Base-by-base conservation (phyloP, 768 basidiomycete species). In the Lyophyllum semitale region DNA sequence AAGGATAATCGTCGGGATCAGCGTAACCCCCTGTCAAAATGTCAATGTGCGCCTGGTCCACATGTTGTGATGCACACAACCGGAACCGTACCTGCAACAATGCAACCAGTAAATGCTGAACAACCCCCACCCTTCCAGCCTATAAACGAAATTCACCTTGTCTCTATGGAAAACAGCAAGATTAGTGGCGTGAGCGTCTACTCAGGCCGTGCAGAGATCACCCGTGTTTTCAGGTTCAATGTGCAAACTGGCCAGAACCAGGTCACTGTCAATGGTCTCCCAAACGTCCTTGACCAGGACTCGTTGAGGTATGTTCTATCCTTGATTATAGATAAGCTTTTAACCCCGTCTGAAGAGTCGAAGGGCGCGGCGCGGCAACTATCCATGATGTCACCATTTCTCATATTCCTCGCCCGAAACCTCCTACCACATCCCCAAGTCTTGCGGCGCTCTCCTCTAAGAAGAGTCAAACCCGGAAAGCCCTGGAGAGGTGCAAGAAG, bases 141-240 rank as follows among this genome's bases (percentile, higher is more conserved):
- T 11, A 30, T 11, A 11, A 35, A 35, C 33, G 33, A 9, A 4
- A 15, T 35, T 35, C 8, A 35, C 8, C 33, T 35, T 4, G 33
- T 35, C 8, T 35, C 33, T 15, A 15, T 8, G 13, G 33, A 35
- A 9, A 7, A 27, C 51, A 72, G 76, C 63, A 73, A 68, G 48
- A 73, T 78, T 20, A 59, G 62, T 33, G 60, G 66, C 25, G 73
- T 79, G 41, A 75, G 66, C 59, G 60, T 79, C 7, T 79, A 77
- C 59, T 57, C 76, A 4, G 64, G 69, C 17, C 71, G 71, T 33
- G 76, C 77, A 9, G 77, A 79, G 57, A 59, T 77, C 25, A 73
- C 71, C 7, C 73, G 76, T 22, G 47, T 72, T 18, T 76, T 73
- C 64, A 71, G 63, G 58, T 62, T 77, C 56, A 57, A 53, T 18